Evolutionary conservation across 2,329 filamentous ascomycete genomes (phyloP), one percentile per base, ranked within the genome.

Genomic region (Didymosphaeria variabile): DNA sequence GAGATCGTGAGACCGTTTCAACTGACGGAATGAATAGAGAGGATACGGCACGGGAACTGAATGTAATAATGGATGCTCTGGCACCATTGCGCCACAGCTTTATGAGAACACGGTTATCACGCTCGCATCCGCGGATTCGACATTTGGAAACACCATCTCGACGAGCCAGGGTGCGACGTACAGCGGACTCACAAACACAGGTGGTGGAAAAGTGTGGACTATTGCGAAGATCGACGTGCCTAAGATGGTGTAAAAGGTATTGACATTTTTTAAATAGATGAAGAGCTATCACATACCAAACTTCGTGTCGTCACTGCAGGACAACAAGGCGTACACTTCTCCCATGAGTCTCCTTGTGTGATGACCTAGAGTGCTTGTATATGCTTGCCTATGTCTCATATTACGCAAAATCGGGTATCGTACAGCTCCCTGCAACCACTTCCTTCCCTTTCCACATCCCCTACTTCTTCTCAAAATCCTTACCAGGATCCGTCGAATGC

Each of bases 81-180:
- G 75, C n/a, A 81, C 80, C n/a, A 65, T 79, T 31, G 72, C 74
- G 6, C 64, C 71, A 5, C 79, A 82, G 67, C 68, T 71, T 17
- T 81, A 82, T 62, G 56, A 74, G 44, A 76, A 80, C 59, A 81
- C 78, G 0, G 67, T 67, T n/a, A 78, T 81, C 58, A 81, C 77
- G 17, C 72, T 81, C 29, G 21, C n/a, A 21, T 9, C 9, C 15
- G 52, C 38, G 15, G 52, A 55, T 23, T 31, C 52, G 38, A 55
- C 34, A 6, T 55, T 55, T 34, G 52, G 52, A 5, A 55, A 55
- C 19, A 55, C 52, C 10, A 55, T 55, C 21, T 32, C 34, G 4
- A 55, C 34, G 7, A 45, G 36, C 19, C 19, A 34, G 23, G 52
- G 52, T 12, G 52, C 52, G 12, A 55, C 36, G 19, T 55, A 55